phyloP scores from a whole-genome alignment of 495 filamentous ascomycete species.

The Aspergillus incahuasiensis region DNA sequence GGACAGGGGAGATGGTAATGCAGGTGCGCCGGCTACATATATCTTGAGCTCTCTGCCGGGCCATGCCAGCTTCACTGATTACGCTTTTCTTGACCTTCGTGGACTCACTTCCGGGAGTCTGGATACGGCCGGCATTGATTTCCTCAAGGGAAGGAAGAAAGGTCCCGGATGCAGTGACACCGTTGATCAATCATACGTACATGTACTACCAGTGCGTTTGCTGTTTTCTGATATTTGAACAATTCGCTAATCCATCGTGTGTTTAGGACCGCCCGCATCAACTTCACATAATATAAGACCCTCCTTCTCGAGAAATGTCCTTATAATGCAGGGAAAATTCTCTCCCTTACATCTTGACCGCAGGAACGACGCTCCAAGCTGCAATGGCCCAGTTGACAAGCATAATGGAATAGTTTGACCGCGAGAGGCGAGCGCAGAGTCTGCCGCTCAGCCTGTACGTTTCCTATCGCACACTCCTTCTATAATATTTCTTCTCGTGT shows the following conservation, averaged over 20 bases:
- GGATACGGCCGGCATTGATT: constrained; percentile 40
- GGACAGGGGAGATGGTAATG: not conserved
- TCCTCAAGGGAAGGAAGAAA: constrained; percentile 17
- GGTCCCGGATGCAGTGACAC: constrained; percentile 29
- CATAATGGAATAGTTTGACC: constrained; percentile 32
- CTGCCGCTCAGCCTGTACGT: constrained; percentile 33
- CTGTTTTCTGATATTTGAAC: too few species aligned
- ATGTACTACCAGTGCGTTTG: constrained; percentile 49
- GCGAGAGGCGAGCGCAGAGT: constrained; percentile 18
- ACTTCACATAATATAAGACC: constrained; percentile 26
- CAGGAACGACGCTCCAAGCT: constrained; percentile 19
- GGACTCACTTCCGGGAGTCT: constrained; percentile 26
- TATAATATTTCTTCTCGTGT: too few species aligned
- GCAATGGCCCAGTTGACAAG: constrained; percentile 21
- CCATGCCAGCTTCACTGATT: constrained; percentile 23
- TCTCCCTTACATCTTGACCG: constrained; percentile 5
- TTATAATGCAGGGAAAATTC: constrained; percentile 16
- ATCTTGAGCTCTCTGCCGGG: not conserved
- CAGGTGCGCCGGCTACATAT: not conserved
- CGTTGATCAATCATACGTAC: constrained; percentile 42
- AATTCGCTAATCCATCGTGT: too few species aligned
- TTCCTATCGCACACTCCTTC: not conserved
- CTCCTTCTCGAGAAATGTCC: constrained; percentile 25
- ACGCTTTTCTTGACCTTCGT: constrained; percentile 34
- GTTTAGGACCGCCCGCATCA: constrained; percentile 22